These are phyloP conservation scores for Talaromyces islandicus DNA, from an alignment of 2,329 filamentous ascomycete genomes.

Conservation along the genomic window DNA sequence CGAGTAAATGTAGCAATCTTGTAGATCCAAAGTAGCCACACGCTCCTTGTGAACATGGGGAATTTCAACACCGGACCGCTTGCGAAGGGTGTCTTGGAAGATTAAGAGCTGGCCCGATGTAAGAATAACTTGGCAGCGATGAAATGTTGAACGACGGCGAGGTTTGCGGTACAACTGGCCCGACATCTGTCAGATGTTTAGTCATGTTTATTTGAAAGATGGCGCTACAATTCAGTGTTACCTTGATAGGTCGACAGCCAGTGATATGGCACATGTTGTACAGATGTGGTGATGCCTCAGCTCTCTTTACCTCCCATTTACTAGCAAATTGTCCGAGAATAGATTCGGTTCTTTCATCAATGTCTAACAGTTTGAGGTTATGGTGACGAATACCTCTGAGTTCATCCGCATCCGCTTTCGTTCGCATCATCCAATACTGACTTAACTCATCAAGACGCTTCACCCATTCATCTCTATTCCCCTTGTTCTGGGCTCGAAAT, in stretches of 20 bases:
- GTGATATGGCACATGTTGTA: slow-evolving; percentile 64
- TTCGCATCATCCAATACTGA: slow-evolving; percentile 57
- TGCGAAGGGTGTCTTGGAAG: slow-evolving; percentile 56
- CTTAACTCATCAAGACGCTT: slow-evolving; percentile 50
- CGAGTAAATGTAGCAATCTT: slow-evolving; percentile 61
- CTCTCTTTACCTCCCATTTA: slow-evolving; percentile 63
- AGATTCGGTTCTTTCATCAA: slow-evolving; percentile 62
- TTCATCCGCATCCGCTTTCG: slow-evolving; percentile 50
- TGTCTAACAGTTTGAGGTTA: slow-evolving; percentile 55
- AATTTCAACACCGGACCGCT: slow-evolving; percentile 49
- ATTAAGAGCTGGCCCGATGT: slow-evolving; percentile 56
- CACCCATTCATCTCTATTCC: slow-evolving; percentile 58
- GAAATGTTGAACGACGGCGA: slow-evolving; percentile 56
- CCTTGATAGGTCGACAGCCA: slow-evolving; percentile 54
- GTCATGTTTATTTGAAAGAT: neutral
- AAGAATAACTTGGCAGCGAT: slow-evolving; percentile 55
- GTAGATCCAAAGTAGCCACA: slow-evolving; percentile 53
- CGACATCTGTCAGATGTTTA: slow-evolving; percentile 42
- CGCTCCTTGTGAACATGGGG: slow-evolving; percentile 58
- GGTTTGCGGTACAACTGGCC: slow-evolving; percentile 60
- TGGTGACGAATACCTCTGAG: slow-evolving; percentile 52
- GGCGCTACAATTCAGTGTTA: slow-evolving; percentile 18
- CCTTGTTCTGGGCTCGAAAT: slow-evolving; percentile 53
- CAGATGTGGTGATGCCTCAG: slow-evolving; percentile 57
- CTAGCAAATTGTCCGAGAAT: slow-evolving; percentile 59